Percentiles rank a stretch among this genome's conserved stretches.
Conservation (phyloP, 306 rosid genomes). For the Amphicarpaea edgeworthii region DNA sequence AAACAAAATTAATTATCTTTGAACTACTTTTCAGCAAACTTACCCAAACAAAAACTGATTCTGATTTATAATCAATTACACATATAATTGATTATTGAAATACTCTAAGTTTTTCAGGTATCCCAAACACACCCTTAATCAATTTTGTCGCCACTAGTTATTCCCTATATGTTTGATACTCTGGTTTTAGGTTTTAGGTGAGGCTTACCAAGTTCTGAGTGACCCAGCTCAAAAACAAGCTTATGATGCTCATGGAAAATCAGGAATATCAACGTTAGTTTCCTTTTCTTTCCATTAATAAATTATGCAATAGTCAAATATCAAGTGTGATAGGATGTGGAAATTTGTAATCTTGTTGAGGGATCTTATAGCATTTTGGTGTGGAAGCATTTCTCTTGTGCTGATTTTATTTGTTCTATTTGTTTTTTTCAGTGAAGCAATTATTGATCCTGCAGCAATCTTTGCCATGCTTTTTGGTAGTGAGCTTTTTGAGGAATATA, state of each 20-base stretch:
- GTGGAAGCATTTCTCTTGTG: slow-evolving; percentile 9
- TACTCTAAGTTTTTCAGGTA: no score
- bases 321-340: slow-evolving; percentile 35
- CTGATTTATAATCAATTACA: no score
- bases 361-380: slow-evolving; percentile 6
- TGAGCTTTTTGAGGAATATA: slow-evolving; percentile 98
- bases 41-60: no score
- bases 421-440: slow-evolving; percentile 73
- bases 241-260: slow-evolving; percentile 85
- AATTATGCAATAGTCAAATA: slow-evolving; percentile 13
- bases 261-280: slow-evolving; percentile 95
- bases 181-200: slow-evolving; percentile 85
- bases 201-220: slow-evolving; percentile 97
- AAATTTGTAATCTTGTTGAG: slow-evolving; percentile 5
- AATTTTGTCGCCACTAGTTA: slow-evolving; percentile 25
- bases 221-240: slow-evolving; percentile 92
- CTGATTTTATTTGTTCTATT: slow-evolving; percentile 38
- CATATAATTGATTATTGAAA: no score
- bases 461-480: slow-evolving; percentile 99
- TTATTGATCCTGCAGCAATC: slow-evolving; percentile 98
- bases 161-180: slow-evolving; percentile 25
- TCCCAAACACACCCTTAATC: no score
- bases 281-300: slow-evolving; percentile 20
- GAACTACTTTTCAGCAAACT: no score
- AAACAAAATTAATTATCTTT: no score